A percentile compares a stretch with the other conserved stretches of the same genome.
Conservation (phyloP, 257 asterid genomes). For the Marsdenia floribunda region DNA sequence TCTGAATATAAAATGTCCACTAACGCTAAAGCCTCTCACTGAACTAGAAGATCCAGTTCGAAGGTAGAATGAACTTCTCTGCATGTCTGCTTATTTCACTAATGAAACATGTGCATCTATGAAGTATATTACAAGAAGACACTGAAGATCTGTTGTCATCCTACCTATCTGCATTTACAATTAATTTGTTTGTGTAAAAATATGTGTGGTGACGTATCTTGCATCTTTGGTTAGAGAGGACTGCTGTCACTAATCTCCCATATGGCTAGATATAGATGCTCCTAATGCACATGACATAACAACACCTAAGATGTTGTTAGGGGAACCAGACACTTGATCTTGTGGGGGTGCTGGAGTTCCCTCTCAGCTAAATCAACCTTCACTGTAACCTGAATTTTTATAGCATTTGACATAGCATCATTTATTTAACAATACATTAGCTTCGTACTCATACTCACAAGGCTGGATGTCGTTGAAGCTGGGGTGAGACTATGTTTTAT, state of each 20-base stretch:
- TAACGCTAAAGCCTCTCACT: slow-evolving; percentile 75
- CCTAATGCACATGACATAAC: background rate
- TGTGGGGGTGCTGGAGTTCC: background rate
- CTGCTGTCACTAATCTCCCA: background rate
- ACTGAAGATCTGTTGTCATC: background rate
- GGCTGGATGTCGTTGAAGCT: background rate
- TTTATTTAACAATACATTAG: background rate
- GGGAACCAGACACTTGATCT: background rate
- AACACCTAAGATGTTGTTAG: background rate
- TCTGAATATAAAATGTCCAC: slow-evolving; percentile 63
- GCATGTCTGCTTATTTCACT: slow-evolving; percentile 6
- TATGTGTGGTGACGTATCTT: background rate
- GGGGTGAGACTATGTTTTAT: background rate
- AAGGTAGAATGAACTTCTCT: slow-evolving; percentile 39
- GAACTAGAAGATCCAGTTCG: slow-evolving; percentile 79
- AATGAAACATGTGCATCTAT: background rate
- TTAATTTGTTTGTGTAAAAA: background rate
- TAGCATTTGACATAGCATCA: slow-evolving; percentile 1
- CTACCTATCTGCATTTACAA: background rate
- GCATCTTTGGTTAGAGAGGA: background rate
- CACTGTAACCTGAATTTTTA: background rate
- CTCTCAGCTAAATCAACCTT: background rate
- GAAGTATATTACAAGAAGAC: background rate
- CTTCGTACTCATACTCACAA: background rate
- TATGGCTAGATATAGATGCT: background rate